Percentiles rank a stretch among this genome's conserved stretches.
phyloP scores from a whole-genome alignment of 2,329 filamentous ascomycete species.

The Lachnellula occidentalis region DNA sequence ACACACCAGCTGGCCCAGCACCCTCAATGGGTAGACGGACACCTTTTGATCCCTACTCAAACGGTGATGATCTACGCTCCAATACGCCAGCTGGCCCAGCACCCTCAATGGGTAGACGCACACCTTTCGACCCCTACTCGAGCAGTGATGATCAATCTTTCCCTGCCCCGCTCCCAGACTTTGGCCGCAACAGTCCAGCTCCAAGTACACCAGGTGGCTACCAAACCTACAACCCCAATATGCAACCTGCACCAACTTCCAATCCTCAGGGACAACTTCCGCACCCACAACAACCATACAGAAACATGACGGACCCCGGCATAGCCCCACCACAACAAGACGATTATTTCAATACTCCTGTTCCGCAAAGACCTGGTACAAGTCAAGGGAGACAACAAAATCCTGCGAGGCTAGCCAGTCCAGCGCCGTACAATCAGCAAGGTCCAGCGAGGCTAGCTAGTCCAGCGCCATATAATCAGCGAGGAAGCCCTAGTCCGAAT shows the following conservation, averaged over 20 bases:
- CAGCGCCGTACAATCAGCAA: too few relatives aligned
- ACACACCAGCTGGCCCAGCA: slow-evolving; percentile 23
- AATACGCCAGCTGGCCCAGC: slow-evolving; percentile 24
- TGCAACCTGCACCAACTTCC: slow-evolving; percentile 16
- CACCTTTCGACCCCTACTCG: slow-evolving; percentile 21
- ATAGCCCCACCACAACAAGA: slow-evolving; percentile 7
- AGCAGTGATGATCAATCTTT: slow-evolving; percentile 8
- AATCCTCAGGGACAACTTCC: slow-evolving; percentile 9
- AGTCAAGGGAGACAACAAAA: slow-evolving; percentile 4
- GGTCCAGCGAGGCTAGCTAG: slow-evolving; percentile 13
- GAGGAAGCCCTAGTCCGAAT: slow-evolving; percentile 1
- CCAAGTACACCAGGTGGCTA: slow-evolving; percentile 7
- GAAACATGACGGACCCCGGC: slow-evolving; percentile 26
- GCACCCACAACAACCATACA: slow-evolving; percentile 14
- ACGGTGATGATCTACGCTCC: slow-evolving; percentile 22
- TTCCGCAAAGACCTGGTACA: slow-evolving; percentile 14
- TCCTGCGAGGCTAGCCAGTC: slow-evolving; percentile 9
- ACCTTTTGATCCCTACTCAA: too few relatives aligned
- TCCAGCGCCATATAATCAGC: slow-evolving; percentile 17
- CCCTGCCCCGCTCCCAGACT: slow-evolving; percentile 9
- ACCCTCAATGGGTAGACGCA: slow-evolving; percentile 24
- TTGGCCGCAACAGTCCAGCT: slow-evolving; percentile 5
- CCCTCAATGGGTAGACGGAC: slow-evolving; percentile 24
- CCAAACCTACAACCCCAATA: slow-evolving; percentile 20
- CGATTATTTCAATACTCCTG: slow-evolving; percentile 12